Conservation (phyloP, 2,329 filamentous ascomycete species). For the Myriosclerotinia duriaeana region DNA sequence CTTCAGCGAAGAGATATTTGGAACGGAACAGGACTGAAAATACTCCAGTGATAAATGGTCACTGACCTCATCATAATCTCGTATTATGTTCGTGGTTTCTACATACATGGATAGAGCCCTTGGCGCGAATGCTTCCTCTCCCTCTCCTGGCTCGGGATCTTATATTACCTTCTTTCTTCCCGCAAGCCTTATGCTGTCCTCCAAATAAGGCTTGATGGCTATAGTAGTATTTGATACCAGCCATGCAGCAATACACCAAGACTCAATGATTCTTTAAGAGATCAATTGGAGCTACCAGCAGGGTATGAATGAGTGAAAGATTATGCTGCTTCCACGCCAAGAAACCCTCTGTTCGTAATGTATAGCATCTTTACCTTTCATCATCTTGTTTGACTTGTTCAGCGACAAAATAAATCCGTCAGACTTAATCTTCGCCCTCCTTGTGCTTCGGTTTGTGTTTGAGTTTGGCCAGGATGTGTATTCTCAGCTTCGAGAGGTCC, state of each 20-base stretch:
- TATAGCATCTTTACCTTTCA: neutral
- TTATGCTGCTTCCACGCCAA: neutral
- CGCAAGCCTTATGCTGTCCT: neutral
- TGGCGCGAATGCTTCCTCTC: neutral
- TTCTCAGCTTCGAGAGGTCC: slow-evolving; percentile 22
- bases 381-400: neutral
- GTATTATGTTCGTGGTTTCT: neutral
- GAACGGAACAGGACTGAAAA: neutral
- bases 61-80: neutral
- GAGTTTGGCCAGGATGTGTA: slow-evolving; percentile 23
- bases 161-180: neutral
- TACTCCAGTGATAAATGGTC: neutral
- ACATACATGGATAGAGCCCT: neutral
- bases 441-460: slow-evolving; percentile 3
- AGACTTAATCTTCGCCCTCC: slow-evolving; percentile 9
- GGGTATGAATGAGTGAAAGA: neutral
- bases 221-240: neutral
- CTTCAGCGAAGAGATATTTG: neutral
- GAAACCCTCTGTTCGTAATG: neutral
- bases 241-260: neutral
- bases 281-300: neutral
- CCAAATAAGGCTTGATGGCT: neutral
- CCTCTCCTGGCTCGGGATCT: neutral
- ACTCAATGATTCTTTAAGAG: neutral
- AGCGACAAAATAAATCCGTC: slow-evolving; percentile 17